These are phyloP conservation scores for Peltaster fructicola DNA, from an alignment of 2,329 filamentous ascomycete species.

Conservation along the genomic window DNA sequence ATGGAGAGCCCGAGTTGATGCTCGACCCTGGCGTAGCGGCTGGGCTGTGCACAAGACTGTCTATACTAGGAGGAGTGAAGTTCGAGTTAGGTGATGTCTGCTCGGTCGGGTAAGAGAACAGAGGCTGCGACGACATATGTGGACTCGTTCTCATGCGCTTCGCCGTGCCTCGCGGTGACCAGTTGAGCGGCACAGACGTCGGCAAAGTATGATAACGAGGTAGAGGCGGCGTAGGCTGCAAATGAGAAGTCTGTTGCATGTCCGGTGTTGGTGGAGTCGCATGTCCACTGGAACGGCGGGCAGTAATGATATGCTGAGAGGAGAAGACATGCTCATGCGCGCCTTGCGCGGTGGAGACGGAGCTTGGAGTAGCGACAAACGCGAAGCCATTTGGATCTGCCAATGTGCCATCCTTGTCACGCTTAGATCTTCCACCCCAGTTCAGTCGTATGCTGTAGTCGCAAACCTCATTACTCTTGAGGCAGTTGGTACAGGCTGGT, in stretches of 20 bases:
- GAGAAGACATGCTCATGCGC: slow-evolving; percentile 17
- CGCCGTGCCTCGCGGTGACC: slow-evolving; percentile 19
- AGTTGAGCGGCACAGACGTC: too few relatives aligned
- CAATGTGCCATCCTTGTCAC: slow-evolving; percentile 20
- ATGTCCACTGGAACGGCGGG: too few relatives aligned
- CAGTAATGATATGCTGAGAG: slow-evolving; percentile 14
- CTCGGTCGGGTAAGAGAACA: slow-evolving; percentile 14
- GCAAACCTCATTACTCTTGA: slow-evolving; percentile 48
- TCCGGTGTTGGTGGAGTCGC: too few relatives aligned
- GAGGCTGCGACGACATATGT: slow-evolving; percentile 13
- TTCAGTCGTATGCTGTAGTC: slow-evolving; percentile 70
- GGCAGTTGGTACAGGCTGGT: slow-evolving; percentile 55
- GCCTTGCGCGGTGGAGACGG: slow-evolving; percentile 4
- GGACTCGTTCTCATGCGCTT: slow-evolving; percentile 20
- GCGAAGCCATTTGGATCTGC: slow-evolving; percentile 13
- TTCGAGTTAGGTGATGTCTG: slow-evolving; percentile 21
- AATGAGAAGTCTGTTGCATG: too few relatives aligned
- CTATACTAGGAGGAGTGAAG: slow-evolving; percentile 24
- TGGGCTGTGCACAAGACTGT: slow-evolving; percentile 21
- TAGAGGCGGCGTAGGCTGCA: too few relatives aligned
- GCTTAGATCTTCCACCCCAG: slow-evolving; percentile 56
- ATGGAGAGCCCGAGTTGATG: slow-evolving; percentile 13
- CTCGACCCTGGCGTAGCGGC: slow-evolving; percentile 27
- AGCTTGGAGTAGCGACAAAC: slow-evolving; percentile 11
- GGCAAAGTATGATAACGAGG: too few relatives aligned